These are phyloP conservation scores for Candida mattraensis DNA, from an alignment of 805 yeast species.

Conservation along the genomic window DNA sequence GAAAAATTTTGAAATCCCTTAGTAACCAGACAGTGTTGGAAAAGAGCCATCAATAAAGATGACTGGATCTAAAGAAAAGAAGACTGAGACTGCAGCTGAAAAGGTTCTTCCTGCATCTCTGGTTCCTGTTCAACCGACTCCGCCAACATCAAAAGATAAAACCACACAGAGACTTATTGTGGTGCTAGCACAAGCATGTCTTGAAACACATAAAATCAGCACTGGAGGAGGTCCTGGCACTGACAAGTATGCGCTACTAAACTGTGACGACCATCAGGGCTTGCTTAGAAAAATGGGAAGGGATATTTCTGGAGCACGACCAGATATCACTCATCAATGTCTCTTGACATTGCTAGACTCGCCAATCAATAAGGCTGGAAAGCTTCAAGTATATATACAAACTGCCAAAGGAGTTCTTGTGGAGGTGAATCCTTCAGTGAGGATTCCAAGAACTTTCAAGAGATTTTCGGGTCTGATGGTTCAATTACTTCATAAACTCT, in stretches of 20 bases:
- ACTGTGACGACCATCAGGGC: slow-evolving; percentile 99
- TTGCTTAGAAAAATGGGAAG: slow-evolving; percentile 92
- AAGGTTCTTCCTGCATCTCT: slow-evolving; percentile 56
- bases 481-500: slow-evolving; percentile 86
- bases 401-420: slow-evolving; percentile 93
- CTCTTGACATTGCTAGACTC: slow-evolving; percentile 89
- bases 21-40: slow-evolving; percentile 3
- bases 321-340: slow-evolving; percentile 99
- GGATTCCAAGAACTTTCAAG: slow-evolving; percentile 97
- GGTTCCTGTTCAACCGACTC: slow-evolving; percentile 84
- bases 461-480: slow-evolving; percentile 98
- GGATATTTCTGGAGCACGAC: slow-evolving; percentile 97
- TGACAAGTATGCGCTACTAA: slow-evolving; percentile 88
- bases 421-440: slow-evolving; percentile 93
- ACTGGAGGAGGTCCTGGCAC: slow-evolving; percentile 70
- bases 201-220: slow-evolving; percentile 90
- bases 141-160: slow-evolving; percentile 82
- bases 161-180: slow-evolving; percentile 84
- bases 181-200: slow-evolving; percentile 93
- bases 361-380: slow-evolving; percentile 98
- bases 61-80: slow-evolving; percentile 43
- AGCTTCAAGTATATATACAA: slow-evolving; percentile 92
- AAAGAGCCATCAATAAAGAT: slow-evolving; percentile 48
- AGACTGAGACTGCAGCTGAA: slow-evolving; percentile 24
- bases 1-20: background rate